These are phyloP conservation scores for Colletotrichum australisinense DNA, from an alignment of 2,329 filamentous ascomycete genomes.

Conservation along the genomic window DNA sequence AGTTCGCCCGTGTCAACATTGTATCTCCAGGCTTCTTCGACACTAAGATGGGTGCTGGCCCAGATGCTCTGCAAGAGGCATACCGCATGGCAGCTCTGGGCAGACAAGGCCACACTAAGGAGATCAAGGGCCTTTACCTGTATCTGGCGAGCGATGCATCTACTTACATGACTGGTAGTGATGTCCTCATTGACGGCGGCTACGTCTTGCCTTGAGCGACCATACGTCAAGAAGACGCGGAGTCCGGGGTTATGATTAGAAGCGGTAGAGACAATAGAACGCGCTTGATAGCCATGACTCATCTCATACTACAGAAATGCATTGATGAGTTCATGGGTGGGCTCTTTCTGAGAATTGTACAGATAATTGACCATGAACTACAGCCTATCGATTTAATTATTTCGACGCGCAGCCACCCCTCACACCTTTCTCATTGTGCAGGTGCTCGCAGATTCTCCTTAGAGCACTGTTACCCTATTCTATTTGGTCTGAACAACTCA, in stretches of 20 bases:
- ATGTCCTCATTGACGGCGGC: slow-evolving; percentile 58
- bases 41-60: slow-evolving; percentile 64
- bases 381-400: too few species aligned
- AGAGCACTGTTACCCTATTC: too few species aligned
- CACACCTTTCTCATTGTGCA: too few species aligned
- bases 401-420: too few species aligned
- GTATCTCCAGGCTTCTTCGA: slow-evolving; percentile 66
- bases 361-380: too few species aligned
- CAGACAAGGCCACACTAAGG: slow-evolving; percentile 71
- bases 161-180: slow-evolving; percentile 62
- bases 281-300: background rate
- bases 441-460: too few species aligned
- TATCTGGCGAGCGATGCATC: slow-evolving; percentile 64
- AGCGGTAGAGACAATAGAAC: background rate
- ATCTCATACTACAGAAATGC: background rate
- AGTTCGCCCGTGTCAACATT: slow-evolving; percentile 67
- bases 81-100: slow-evolving; percentile 62
- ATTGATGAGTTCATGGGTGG: too few species aligned
- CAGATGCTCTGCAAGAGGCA: slow-evolving; percentile 56
- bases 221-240: background rate
- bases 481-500: too few species aligned
- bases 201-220: slow-evolving; percentile 39
- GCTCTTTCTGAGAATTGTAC: too few species aligned
- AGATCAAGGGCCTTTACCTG: slow-evolving; percentile 70
- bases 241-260: background rate